phyloP scores from a whole-genome alignment of 176 grass and related monocot genomes.

The Eleusine coracana region DNA sequence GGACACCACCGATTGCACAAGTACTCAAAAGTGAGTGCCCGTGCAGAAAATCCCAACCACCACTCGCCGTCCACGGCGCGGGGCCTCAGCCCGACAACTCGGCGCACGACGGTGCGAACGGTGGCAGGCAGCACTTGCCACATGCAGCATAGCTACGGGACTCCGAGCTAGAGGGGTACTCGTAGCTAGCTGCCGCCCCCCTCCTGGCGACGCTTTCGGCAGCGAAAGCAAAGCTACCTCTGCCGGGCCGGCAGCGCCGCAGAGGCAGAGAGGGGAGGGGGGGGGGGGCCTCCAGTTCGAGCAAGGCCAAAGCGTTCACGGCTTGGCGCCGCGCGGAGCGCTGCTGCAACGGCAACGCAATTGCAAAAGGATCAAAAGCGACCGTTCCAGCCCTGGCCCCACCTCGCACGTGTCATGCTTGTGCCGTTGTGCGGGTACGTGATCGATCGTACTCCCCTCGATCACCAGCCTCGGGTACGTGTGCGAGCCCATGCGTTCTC shows the following conservation, averaged over 20 bases:
- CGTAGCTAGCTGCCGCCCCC: neutral
- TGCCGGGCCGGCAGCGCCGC: constrained; percentile 21
- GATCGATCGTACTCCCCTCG: neutral
- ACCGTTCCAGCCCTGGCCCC: neutral
- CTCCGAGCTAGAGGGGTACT: neutral
- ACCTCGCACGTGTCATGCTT: neutral
- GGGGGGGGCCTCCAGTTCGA: neutral
- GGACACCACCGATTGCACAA: neutral
- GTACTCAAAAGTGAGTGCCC: too few species aligned
- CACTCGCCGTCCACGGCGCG: too few species aligned
- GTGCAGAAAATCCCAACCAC: neutral
- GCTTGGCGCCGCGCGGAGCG: neutral
- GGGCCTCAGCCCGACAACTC: neutral
- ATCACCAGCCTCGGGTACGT: neutral
- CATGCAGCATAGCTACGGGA: neutral
- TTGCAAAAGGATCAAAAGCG: neutral
- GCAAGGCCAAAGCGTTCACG: neutral
- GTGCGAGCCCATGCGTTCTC: neutral
- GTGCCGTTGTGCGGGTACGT: neutral
- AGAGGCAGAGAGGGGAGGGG: neutral
- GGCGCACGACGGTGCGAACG: neutral
- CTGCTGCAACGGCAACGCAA: too few species aligned
- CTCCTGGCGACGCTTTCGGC: constrained; percentile 22
- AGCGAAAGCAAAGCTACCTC: constrained; percentile 24
- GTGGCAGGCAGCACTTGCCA: neutral